These are phyloP conservation scores for Alternaria longipes DNA, from an alignment of 2,329 filamentous ascomycete species.

Conservation along the genomic window DNA sequence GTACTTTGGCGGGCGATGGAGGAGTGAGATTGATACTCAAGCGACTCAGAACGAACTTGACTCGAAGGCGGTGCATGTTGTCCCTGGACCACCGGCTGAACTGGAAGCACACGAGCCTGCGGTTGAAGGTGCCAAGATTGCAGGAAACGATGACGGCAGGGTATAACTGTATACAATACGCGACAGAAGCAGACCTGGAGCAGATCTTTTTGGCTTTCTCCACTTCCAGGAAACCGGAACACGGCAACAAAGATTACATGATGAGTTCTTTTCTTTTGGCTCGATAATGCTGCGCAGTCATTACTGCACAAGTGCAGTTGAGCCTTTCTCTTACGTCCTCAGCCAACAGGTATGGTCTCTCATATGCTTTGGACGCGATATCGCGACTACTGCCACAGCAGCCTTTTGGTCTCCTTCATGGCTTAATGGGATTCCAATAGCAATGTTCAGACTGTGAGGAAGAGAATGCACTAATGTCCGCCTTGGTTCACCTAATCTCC, in stretches of 20 bases:
- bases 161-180: neutral
- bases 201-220: neutral
- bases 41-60: constrained; percentile 8
- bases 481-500: constrained; percentile 20
- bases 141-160: neutral
- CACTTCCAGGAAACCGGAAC: neutral
- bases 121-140: neutral
- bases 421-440: neutral
- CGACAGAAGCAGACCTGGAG: too few species aligned
- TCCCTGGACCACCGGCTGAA: constrained; percentile 13
- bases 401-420: neutral
- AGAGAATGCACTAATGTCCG: constrained; percentile 5
- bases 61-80: constrained; percentile 13
- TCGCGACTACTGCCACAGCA: neutral
- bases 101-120: neutral
- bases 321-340: neutral
- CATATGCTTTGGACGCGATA: neutral
- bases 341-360: too few species aligned
- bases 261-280: neutral
- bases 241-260: neutral
- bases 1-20: constrained; percentile 13
- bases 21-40: constrained; percentile 2
- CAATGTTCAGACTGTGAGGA: neutral
- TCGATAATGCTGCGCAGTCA: neutral
- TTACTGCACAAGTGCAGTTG: neutral